Conservation (phyloP, 257 asterid genomes). For the Solanum tarijense region DNA sequence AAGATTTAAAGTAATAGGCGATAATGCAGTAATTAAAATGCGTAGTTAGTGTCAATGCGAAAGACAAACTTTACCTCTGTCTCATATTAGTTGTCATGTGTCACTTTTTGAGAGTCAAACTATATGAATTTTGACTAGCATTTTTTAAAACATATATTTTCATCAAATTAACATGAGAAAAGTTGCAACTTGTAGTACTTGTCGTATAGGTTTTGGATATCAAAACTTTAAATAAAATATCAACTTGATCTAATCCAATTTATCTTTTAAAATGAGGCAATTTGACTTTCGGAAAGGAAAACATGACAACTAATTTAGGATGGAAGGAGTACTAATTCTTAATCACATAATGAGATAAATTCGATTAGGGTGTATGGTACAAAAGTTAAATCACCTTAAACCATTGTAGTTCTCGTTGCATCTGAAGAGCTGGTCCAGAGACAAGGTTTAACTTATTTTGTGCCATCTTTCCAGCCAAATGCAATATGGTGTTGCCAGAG, state of each 20-base stretch:
- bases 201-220: background rate
- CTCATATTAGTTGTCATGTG: background rate
- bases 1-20: background rate
- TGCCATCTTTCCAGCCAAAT: background rate
- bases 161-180: background rate
- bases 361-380: background rate
- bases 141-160: too few species aligned
- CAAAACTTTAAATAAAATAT: background rate
- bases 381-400: background rate
- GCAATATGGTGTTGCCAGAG: background rate
- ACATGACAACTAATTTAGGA: background rate
- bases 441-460: background rate
- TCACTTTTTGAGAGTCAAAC: background rate
- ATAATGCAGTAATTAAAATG: too few species aligned
- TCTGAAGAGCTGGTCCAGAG: background rate
- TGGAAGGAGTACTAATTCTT: background rate
- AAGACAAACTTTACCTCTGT: background rate
- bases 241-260: background rate
- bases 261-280: background rate
- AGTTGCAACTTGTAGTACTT: background rate
- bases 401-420: background rate
- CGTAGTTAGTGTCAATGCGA: background rate
- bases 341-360: background rate
- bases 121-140: background rate
- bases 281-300: background rate